These are phyloP conservation scores for Fusarium virguliforme DNA, from an alignment of 2,329 filamentous ascomycete genomes.

Conservation along the genomic window DNA sequence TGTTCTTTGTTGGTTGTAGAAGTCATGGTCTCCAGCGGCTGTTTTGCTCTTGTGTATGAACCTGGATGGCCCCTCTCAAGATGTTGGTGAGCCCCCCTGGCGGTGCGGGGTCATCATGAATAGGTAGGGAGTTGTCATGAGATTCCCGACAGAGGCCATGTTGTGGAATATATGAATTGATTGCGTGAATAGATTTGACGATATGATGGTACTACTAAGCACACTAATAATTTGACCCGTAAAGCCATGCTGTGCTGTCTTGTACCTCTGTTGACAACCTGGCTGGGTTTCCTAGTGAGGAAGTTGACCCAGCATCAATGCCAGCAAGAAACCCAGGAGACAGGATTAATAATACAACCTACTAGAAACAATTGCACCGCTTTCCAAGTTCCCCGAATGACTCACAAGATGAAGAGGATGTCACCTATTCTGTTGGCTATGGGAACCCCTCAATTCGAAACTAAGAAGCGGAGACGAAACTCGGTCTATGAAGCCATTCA, in stretches of 20 bases:
- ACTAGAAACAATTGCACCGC: background rate
- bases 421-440: background rate
- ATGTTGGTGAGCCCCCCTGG: background rate
- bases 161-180: background rate
- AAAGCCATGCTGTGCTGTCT: background rate
- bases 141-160: background rate
- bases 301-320: background rate
- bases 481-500: background rate
- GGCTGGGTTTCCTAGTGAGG: background rate
- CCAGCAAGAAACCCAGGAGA: background rate
- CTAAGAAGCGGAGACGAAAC: background rate
- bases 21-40: too few species aligned
- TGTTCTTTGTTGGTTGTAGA: background rate
- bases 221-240: background rate
- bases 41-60: background rate
- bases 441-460: conserved; percentile 8
- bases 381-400: conserved; percentile 1
- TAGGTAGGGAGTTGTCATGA: background rate
- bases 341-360: background rate
- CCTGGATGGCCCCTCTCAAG: background rate
- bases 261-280: background rate
- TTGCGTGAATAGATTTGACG: background rate
- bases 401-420: background rate
- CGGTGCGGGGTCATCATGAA: conserved; percentile 9
- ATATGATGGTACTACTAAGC: fast-evolving